Conservation (phyloP, 306 rosid genomes). For the Prunus campanulata region DNA sequence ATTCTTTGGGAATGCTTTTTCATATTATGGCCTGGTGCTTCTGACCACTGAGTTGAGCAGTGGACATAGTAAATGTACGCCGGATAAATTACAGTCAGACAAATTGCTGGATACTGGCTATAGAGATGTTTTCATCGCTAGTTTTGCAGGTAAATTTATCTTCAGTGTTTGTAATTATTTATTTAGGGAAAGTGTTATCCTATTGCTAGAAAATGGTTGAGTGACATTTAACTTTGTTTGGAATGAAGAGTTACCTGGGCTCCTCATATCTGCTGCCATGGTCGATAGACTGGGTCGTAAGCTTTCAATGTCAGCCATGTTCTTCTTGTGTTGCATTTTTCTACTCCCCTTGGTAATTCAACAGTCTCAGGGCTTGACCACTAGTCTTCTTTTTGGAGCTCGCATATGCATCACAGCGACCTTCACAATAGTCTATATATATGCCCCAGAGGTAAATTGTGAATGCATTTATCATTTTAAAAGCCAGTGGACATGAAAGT, state of each 20-base stretch:
- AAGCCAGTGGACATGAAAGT: neutral
- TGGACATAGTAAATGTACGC: slow-evolving; percentile 50
- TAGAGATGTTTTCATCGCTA: slow-evolving; percentile 69
- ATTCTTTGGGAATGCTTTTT: slow-evolving; percentile 92
- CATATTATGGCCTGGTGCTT: slow-evolving; percentile 95
- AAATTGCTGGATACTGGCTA: slow-evolving; percentile 52
- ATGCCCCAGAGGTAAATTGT: slow-evolving; percentile 89
- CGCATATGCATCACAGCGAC: slow-evolving; percentile 88
- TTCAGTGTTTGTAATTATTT: slow-evolving; percentile 10
- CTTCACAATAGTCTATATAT: slow-evolving; percentile 80
- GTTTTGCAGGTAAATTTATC: slow-evolving; percentile 77
- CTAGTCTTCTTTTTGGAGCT: slow-evolving; percentile 88
- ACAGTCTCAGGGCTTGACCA: slow-evolving; percentile 60
- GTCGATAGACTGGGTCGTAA: slow-evolving; percentile 91
- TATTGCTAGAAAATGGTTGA: slow-evolving; percentile 24
- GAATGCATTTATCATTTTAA: neutral
- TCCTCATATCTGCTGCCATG: slow-evolving; percentile 66
- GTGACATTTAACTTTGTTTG: slow-evolving; percentile 38
- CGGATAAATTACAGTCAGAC: slow-evolving; percentile 38
- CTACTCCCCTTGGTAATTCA: slow-evolving; percentile 74
- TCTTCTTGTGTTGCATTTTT: slow-evolving; percentile 71
- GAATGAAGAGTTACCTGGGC: slow-evolving; percentile 85
- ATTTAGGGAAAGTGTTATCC: neutral
- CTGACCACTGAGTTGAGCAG: slow-evolving; percentile 77
- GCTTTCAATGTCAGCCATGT: slow-evolving; percentile 80